Base-by-base conservation (phyloP, 169 alveolate species). In the Cryptosporidium bovis region DNA sequence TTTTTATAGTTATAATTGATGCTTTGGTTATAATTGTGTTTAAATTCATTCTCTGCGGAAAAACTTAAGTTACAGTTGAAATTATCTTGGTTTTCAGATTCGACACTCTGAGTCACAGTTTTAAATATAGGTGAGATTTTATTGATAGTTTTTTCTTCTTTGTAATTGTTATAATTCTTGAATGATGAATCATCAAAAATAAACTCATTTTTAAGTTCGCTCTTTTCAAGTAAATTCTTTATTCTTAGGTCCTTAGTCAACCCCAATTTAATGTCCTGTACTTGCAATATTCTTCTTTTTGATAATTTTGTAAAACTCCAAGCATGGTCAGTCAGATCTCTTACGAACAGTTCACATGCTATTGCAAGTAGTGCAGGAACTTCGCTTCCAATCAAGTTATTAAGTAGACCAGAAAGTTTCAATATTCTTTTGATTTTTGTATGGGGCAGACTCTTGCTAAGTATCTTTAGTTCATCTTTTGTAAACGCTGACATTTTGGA, bases 341-440 rank as follows among this genome's bases (percentile, higher is more conserved):
- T 29, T 33, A 71, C 84, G 33, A 71, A 56, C 3, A 71, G 84
- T 10, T 71, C 66, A 18, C 69, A 71, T 18, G 84, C 84, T 51
- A 71, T 71, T 5, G 68, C 84, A n/a, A 71, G 56, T 27, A 71
- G 40, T 18, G 84, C 68, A 36, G 84, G 84, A 33, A 71, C 84
- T 16, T 71, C 84, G 29, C 84, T 71, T 55, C 68, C 84, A 34
- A 56, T 71, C 40, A 71, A 33, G 36, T 56, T 65, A 20, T 71
- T 71, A n/a, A 71, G 56, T 18, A 50, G 44, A 51, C 84, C 84
- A 71, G 67, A 51, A 20, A 51, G 51, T 29, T 56, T 71, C 2
- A 71, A 34, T 71, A 71, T 51, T 56, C 44, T 56, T 36, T 71
- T 71, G 15, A 71, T 71, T 33, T 56, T 71, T 24, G 84, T 56